Percentiles rank a stretch among this genome's conserved stretches.
phyloP scores from a whole-genome alignment of 2,329 filamentous ascomycete genomes.

The Trichoderma sp. region DNA sequence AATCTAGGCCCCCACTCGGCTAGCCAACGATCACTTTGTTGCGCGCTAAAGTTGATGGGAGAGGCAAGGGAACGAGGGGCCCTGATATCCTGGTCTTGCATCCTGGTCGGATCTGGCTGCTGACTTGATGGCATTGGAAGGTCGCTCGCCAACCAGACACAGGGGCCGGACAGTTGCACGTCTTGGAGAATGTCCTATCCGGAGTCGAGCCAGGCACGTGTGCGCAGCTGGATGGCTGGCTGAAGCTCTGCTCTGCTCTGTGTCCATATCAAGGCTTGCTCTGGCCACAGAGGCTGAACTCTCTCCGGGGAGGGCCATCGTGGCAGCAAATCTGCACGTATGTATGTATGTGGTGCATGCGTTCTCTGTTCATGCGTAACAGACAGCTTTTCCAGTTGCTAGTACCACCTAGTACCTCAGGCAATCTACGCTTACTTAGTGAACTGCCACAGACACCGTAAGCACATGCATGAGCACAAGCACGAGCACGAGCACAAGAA shows the following conservation, averaged over 20 bases:
- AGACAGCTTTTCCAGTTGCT: not conserved
- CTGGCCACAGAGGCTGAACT: not conserved
- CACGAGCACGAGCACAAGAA: not conserved
- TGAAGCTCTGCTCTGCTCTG: not conserved
- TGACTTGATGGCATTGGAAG: not conserved
- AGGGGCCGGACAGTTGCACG: not conserved
- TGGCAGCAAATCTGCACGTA: not conserved
- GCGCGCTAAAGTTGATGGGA: constrained; percentile 14
- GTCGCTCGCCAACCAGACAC: not conserved
- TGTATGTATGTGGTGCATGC: constrained; percentile 16
- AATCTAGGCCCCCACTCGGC: constrained; percentile 9
- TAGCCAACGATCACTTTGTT: constrained; percentile 16
- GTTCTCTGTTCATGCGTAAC: not conserved
- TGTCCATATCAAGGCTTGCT: not conserved
- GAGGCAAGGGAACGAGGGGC: not conserved
- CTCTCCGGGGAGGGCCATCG: not conserved
- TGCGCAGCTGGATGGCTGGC: not conserved
- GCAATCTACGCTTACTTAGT: not conserved
- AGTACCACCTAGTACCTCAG: not conserved
- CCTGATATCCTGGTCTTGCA: not conserved
- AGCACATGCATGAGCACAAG: not conserved
- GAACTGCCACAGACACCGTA: not conserved
- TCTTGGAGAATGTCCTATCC: not conserved
- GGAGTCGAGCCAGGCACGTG: not conserved
- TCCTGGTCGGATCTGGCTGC: not conserved